Percentiles rank a stretch among this genome's conserved stretches.
These are phyloP conservation scores for Fraxinus nigra DNA, from an alignment of 305 asterid genomes.

Conservation along the genomic window DNA sequence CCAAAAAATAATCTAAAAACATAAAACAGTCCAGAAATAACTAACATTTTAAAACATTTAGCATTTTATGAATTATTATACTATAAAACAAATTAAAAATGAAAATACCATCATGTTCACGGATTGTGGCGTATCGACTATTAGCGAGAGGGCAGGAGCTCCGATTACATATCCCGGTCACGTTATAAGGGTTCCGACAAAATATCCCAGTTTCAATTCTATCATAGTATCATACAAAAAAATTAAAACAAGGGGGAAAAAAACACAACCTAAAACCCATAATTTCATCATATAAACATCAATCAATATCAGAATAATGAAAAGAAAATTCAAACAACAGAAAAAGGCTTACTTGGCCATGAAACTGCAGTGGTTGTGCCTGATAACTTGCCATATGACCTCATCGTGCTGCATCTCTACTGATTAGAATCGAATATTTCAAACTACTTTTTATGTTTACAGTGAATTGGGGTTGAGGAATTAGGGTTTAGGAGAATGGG, in stretches of 20 bases:
- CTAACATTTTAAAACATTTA: not conserved
- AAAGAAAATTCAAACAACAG: not conserved
- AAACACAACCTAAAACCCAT: not conserved
- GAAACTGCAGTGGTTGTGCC: constrained; percentile 95
- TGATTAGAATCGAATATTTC: not conserved
- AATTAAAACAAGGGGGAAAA: not conserved
- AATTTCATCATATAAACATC: not conserved
- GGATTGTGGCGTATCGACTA: constrained; percentile 91
- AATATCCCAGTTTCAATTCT: constrained; percentile 81
- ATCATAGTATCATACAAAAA: not conserved
- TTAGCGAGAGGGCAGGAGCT: constrained; percentile 97
- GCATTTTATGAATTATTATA: not conserved
- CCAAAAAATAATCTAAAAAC: not conserved
- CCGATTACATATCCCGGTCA: constrained; percentile 87
- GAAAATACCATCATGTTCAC: constrained; percentile 76
- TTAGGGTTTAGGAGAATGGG: no score
- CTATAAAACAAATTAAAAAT: not conserved
- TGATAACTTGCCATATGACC: constrained; percentile 95
- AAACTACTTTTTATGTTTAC: not conserved
- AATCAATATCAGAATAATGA: not conserved
- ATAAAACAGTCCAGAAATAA: not conserved
- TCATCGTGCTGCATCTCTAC: not conserved
- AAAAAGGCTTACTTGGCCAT: constrained; percentile 65
- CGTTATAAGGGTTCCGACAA: constrained; percentile 87
- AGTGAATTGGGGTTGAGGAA: no score